A percentile compares a stretch with the other conserved stretches of the same genome.
Evolutionary conservation across 2,329 filamentous ascomycete species (phyloP).

Genomic region (Exophiala sideris): DNA sequence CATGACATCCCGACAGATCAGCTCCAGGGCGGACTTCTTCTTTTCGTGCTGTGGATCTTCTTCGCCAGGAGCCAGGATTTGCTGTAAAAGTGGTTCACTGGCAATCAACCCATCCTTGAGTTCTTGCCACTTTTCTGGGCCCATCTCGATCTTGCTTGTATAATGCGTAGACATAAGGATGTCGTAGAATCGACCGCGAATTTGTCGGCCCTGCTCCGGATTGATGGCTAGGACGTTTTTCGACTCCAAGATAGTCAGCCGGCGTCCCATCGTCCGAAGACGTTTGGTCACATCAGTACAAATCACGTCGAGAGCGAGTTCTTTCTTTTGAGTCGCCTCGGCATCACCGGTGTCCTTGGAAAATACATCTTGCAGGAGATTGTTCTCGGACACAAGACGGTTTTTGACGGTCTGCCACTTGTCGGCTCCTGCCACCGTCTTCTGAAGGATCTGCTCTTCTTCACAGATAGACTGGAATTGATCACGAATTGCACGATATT

Average conservation of each 20-base stretch:
- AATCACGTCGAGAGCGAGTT: constrained; percentile 71
- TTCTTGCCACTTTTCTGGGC: constrained; percentile 66
- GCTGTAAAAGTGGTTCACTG: constrained; percentile 54
- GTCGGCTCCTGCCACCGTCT: constrained; percentile 69
- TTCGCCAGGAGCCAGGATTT: constrained; percentile 51
- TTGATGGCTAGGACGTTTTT: constrained; percentile 70
- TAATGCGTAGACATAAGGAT: constrained; percentile 65
- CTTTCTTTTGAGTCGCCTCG: constrained; percentile 42
- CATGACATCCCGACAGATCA: constrained; percentile 72
- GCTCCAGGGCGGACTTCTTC: constrained; percentile 65
- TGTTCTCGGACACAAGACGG: constrained; percentile 61
- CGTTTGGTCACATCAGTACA: constrained; percentile 79
- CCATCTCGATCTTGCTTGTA: constrained; percentile 69
- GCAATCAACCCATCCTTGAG: constrained; percentile 67
- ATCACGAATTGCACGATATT: constrained; percentile 63
- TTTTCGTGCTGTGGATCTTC: constrained; percentile 52
- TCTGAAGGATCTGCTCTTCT: constrained; percentile 66
- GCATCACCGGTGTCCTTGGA: constrained; percentile 55
- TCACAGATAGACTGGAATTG: constrained; percentile 69
- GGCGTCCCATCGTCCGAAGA: constrained; percentile 62
- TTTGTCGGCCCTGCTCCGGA: constrained; percentile 62
- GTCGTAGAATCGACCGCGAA: constrained; percentile 64
- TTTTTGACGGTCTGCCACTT: constrained; percentile 71
- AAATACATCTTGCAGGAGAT: constrained; percentile 62
- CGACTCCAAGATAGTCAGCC: constrained; percentile 71